Evolutionary conservation across 176 grass and related monocot species (phyloP), one percentile per base, ranked within the genome.

Genomic region (Oryza officinalis): DNA sequence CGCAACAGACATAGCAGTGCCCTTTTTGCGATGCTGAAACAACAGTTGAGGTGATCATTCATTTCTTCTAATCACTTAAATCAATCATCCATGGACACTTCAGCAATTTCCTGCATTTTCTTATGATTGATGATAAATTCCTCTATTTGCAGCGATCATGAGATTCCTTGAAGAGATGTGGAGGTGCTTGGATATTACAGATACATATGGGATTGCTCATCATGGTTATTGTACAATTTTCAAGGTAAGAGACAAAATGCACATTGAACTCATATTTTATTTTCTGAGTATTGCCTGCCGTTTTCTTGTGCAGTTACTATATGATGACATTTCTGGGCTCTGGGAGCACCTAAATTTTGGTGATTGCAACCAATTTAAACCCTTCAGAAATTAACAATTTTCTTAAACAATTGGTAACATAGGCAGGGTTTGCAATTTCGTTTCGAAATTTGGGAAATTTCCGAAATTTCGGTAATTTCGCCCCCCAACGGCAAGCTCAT

Each of bases 11-110:
- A 60, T 4, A n/a, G 22, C 20, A 41, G 45, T 27, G 20, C 47
- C 73, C 44, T 44, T 65, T 59, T 59, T 13, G 27, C 59, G 20
- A 66, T 88, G 74, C n/a, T 79, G 28, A 88, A 45, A 59, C 46
- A 22, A 41, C 45, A 84, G 5, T 69, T 70, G 30, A 85, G 77
- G 87, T 89, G 81, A 83, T 27, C 37, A 76, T 71, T 69, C 5
- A 13, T n/a, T 54, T 89, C 47, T 75, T 85, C 47, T 61, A 40
- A 80, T 8, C 5, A 80, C 75, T 26, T 18, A 41, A 49, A 41
- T 81, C 11, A 23, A 17, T 59, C 49, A 11, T 82, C 31, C 65
- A 65, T 43, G 49, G 28, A 4, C 18, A 65, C 25, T 49, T 84
- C 1, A 85, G 13, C 61, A 74, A 49, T 83, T 71, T 20, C 64